Conservation (phyloP, 306 rosid species). For the Ochetophila trinervis region DNA sequence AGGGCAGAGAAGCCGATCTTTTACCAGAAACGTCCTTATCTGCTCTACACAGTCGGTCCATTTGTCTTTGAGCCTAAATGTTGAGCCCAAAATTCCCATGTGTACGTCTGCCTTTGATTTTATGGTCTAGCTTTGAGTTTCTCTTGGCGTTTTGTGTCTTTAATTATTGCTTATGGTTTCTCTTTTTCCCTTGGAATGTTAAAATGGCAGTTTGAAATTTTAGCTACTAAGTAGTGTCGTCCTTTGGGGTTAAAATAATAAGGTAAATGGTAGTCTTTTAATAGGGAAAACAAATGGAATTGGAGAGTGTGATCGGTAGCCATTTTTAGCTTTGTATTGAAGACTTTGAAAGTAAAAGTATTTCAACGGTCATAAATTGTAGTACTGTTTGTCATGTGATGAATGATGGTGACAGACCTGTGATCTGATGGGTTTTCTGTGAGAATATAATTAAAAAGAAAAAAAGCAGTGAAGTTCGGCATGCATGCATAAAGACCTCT, state of each 20-base stretch:
- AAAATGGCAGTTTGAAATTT: too few species aligned
- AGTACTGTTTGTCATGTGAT: background rate
- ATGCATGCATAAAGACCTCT: background rate
- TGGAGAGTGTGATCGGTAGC: too few species aligned
- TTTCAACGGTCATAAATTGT: slow-evolving; percentile 11
- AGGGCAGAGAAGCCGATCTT: slow-evolving; percentile 46
- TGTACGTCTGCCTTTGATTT: background rate
- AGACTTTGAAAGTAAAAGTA: background rate
- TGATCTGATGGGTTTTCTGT: too few species aligned
- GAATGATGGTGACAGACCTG: too few species aligned
- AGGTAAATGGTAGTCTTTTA: too few species aligned
- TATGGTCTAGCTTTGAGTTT: background rate
- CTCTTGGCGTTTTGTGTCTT: background rate
- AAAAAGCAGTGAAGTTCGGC: background rate
- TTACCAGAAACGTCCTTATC: slow-evolving; percentile 36
- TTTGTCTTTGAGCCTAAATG: slow-evolving; percentile 77
- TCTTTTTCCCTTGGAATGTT: too few species aligned
- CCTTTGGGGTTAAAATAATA: too few species aligned
- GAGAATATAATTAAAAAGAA: too few species aligned
- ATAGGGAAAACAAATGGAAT: too few species aligned
- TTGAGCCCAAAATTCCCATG: background rate
- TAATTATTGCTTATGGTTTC: too few species aligned
- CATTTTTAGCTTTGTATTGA: too few species aligned
- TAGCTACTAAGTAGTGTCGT: too few species aligned
- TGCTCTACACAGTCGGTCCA: slow-evolving; percentile 71